A percentile compares a stretch with the other conserved stretches of the same genome.
Conservation (phyloP, 306 rosid species). For the Dalbergia cochinchinensis region DNA sequence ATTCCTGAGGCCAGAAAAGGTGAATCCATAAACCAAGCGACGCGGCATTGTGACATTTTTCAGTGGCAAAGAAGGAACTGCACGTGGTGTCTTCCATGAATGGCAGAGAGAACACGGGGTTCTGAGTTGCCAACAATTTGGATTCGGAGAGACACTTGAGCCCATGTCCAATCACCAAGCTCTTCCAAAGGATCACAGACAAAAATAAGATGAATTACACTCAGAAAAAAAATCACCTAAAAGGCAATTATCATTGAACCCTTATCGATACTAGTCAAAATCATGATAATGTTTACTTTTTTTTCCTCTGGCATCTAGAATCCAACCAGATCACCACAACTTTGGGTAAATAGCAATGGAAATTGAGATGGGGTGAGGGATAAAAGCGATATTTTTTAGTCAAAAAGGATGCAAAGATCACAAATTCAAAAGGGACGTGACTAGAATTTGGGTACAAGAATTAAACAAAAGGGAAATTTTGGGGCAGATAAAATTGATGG, state of each 20-base stretch:
- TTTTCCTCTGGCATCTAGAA: slow-evolving; percentile 14
- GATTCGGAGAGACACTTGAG: slow-evolving; percentile 50
- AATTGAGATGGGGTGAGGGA: background rate
- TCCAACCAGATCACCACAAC: slow-evolving; percentile 23
- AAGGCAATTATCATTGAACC: slow-evolving; percentile 19
- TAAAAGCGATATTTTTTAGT: slow-evolving; percentile 7
- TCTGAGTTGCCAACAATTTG: slow-evolving; percentile 47
- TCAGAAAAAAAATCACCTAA: background rate
- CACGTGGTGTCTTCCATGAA: slow-evolving; percentile 38
- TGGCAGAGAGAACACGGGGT: slow-evolving; percentile 43
- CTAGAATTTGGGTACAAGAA: too few species aligned
- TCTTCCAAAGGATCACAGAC: slow-evolving; percentile 35
- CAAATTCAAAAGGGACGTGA: background rate
- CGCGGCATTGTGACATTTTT: slow-evolving; percentile 28
- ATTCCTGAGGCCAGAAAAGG: slow-evolving; percentile 30
- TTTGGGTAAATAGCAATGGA: slow-evolving; percentile 4
- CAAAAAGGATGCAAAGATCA: background rate
- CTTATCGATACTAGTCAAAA: slow-evolving; percentile 13
- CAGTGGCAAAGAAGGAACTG: slow-evolving; percentile 39
- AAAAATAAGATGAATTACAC: slow-evolving; percentile 19
- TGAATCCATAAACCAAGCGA: slow-evolving; percentile 30
- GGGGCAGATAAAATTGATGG: background rate
- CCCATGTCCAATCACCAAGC: slow-evolving; percentile 52
- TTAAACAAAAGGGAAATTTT: background rate
- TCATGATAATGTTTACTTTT: slow-evolving; percentile 25